Base-by-base conservation (phyloP, 805 yeast genomes). In the Saturnispora kantuleensis region DNA sequence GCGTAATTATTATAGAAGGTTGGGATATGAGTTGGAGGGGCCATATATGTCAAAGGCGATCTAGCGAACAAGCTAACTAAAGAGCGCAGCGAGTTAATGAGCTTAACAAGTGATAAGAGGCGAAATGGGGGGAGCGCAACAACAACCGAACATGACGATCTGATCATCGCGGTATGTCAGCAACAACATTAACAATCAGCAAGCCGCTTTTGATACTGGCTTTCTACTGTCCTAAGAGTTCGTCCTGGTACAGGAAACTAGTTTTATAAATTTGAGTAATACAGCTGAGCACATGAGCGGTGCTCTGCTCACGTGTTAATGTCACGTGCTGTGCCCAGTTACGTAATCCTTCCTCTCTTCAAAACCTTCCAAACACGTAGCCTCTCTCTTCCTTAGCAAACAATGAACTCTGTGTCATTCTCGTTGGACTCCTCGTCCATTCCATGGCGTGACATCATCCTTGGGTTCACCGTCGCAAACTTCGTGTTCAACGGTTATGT, bases 21-120 rank as follows among this genome's bases (percentile, higher is more conserved):
- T 93, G 49, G 98, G 98, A 4, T 93, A 93, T 64, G 76, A 73
- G 51, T 69, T 93, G 49, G 98, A 93, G 57, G 98, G 98, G 2
- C 97, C 97, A 12, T 93, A 74, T 65, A 93, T 93, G 98, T 89
- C 97, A n/a, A 93, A 84, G 30, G 26, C 17, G 18, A 15, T 44
- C 36, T 40, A 36, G 17, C 15, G 21, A 21, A 17, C 13, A 5
- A 13, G 4, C 8, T 13, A 10, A 21, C 8, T 15, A 31, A 28
- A n/a, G 28, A 16, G 38, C 28, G 7, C 2, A 15, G 18, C 26
- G 16, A 15, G 26, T 35, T 9, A 15, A 5, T 13, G 17, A 15
- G 11, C 12, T 3, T 8, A 35, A 16, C 7, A 17, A 15, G 15
- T 15, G 15, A 15, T 35, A 16, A 16, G 3, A 11, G 11, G 16